Percentiles rank a stretch among this genome's conserved stretches.
These are phyloP conservation scores for Plasmodium berghei DNA, from an alignment of 169 alveolate species.

Conservation along the genomic window DNA sequence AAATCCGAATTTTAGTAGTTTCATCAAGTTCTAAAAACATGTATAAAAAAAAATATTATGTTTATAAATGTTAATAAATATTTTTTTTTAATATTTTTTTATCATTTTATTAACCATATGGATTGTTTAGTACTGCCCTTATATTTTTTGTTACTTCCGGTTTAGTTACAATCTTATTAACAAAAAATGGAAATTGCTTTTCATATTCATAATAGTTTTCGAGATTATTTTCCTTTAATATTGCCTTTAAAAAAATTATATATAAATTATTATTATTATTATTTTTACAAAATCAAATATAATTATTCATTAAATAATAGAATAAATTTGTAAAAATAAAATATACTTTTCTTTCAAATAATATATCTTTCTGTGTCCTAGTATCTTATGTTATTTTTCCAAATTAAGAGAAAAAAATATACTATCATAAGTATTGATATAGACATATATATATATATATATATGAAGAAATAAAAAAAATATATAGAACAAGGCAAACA, in stretches of 20 bases:
- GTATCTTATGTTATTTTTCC: slow-evolving; percentile 8
- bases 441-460: not conserved
- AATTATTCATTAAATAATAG: not conserved
- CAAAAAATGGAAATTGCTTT: slow-evolving; percentile 53
- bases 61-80: not conserved
- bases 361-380: slow-evolving; percentile 53
- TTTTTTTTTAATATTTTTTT: not conserved
- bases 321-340: slow-evolving; percentile 1
- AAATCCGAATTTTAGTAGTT: slow-evolving; percentile 12
- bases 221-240: slow-evolving; percentile 33
- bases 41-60: not conserved
- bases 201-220: slow-evolving; percentile 35
- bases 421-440: not conserved
- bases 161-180: slow-evolving; percentile 38
- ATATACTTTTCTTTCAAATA: slow-evolving; percentile 60
- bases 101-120: slow-evolving; percentile 22
- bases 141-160: slow-evolving; percentile 40
- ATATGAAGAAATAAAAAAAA: not conserved
- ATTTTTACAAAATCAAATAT: not conserved
- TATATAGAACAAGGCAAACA: not conserved
- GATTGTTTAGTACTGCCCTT: slow-evolving; percentile 44
- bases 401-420: not conserved
- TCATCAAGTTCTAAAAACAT: slow-evolving; percentile 12
- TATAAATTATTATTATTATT: not conserved
- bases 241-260: slow-evolving; percentile 18